Evolutionary conservation across 2,329 filamentous ascomycete species (phyloP).

Genomic region (Sporothrix brunneoviolacea): DNA sequence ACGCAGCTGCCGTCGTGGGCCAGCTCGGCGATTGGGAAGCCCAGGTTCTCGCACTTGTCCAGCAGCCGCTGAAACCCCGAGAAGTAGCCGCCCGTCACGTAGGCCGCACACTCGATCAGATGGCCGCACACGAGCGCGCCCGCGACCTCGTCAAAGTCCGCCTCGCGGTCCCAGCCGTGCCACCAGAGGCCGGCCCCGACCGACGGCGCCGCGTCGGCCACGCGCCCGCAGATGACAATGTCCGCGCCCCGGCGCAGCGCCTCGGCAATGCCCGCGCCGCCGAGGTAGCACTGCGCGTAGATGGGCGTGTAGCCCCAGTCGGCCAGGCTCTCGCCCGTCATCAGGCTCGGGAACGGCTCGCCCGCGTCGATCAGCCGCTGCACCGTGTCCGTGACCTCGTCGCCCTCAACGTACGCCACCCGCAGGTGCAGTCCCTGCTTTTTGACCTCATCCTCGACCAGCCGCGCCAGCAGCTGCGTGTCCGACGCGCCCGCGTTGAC

Average conservation of each 20-base stretch:
- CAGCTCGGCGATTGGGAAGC: slow-evolving; percentile 45
- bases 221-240: slow-evolving; percentile 33
- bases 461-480: slow-evolving; percentile 20
- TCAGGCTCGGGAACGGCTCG: slow-evolving; percentile 15
- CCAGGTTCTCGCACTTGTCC: slow-evolving; percentile 32
- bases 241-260: slow-evolving; percentile 29
- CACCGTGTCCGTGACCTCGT: slow-evolving; percentile 23
- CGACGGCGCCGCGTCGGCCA: slow-evolving; percentile 35
- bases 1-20: slow-evolving; percentile 32
- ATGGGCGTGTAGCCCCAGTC: slow-evolving; percentile 17
- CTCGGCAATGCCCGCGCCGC: slow-evolving; percentile 32
- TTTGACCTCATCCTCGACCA: slow-evolving; percentile 17
- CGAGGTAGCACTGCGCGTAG: slow-evolving; percentile 35
- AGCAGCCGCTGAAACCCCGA: slow-evolving; percentile 37
- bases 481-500: slow-evolving; percentile 30
- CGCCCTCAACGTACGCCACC: slow-evolving; percentile 28
- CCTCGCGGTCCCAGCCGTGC: slow-evolving; percentile 38
- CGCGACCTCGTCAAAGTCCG: slow-evolving; percentile 36
- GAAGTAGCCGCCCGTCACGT: slow-evolving; percentile 42
- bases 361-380: slow-evolving; percentile 14
- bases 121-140: slow-evolving; percentile 36
- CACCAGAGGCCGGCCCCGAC: slow-evolving; percentile 43
- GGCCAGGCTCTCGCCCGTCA: slow-evolving; percentile 13
- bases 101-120: slow-evolving; percentile 38
- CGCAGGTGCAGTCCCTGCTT: slow-evolving; percentile 22